Evolutionary conservation across 2,329 filamentous ascomycete species (phyloP).

Genomic region (Coniochaeta pulveracea): DNA sequence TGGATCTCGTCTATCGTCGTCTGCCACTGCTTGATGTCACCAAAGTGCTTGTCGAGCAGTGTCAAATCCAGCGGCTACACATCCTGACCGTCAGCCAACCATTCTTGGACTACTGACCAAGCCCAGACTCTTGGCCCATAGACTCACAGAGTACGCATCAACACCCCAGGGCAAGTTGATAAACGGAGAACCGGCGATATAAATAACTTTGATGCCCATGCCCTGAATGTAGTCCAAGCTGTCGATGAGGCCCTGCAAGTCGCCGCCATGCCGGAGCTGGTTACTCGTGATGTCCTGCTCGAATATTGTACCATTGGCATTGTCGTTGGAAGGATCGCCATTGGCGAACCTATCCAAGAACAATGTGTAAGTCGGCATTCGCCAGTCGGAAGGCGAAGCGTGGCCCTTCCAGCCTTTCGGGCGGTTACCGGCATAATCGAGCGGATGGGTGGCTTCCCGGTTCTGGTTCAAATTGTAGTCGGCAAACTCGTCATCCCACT

Average conservation of each 20-base stretch:
- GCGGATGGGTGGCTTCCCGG: conserved; percentile 35
- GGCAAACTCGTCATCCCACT: conserved; percentile 16
- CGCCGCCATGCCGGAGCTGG: conserved; percentile 51
- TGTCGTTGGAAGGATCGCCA: conserved; percentile 53
- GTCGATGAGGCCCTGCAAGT: conserved; percentile 45
- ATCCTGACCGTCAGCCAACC: conserved; percentile 12
- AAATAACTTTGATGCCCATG: conserved; percentile 53
- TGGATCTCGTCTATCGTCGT: conserved; percentile 46
- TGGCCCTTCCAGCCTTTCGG: conserved; percentile 40
- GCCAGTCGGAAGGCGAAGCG: conserved; percentile 48
- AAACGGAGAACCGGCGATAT: conserved; percentile 48
- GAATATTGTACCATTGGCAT: conserved; percentile 48
- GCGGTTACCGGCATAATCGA: conserved; percentile 41
- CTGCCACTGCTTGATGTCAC: conserved; percentile 47
- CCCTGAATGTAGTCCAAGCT: conserved; percentile 53
- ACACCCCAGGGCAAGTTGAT: conserved; percentile 52
- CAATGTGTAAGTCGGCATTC: conserved; percentile 53
- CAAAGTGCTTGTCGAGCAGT: conserved; percentile 50
- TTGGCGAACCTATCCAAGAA: conserved; percentile 54
- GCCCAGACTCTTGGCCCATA: neutral
- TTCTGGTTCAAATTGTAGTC: conserved; percentile 52
- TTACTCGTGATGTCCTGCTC: conserved; percentile 49
- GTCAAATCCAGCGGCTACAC: conserved; percentile 45
- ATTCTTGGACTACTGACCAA: conserved; percentile 12
- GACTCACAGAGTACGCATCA: conserved; percentile 35